phyloP scores from a whole-genome alignment of 192 early-diverging fungal species.

The Radiomyces spectabilis region DNA sequence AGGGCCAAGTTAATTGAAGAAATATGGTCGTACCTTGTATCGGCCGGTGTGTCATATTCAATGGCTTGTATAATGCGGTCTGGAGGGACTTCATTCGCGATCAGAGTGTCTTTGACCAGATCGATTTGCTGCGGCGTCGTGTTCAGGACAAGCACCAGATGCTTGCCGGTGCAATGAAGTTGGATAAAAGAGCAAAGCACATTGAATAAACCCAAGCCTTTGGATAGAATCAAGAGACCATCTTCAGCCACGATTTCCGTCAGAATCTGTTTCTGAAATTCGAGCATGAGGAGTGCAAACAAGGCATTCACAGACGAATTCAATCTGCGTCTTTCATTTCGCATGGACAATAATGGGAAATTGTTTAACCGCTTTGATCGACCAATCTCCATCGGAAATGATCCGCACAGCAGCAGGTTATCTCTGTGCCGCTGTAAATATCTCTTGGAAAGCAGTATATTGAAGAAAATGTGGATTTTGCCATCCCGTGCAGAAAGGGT shows the following conservation, averaged over 20 bases:
- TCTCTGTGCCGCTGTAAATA: too few relatives aligned
- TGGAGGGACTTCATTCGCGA: slow-evolving; percentile 32
- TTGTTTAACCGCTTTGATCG: too few relatives aligned
- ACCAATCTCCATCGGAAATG: too few relatives aligned
- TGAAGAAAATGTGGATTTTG: too few relatives aligned
- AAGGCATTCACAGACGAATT: too few relatives aligned
- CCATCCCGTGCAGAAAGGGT: too few relatives aligned
- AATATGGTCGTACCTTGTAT: slow-evolving; percentile 36
- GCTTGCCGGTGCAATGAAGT: slow-evolving; percentile 56
- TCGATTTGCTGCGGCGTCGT: slow-evolving; percentile 51
- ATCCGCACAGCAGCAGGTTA: too few relatives aligned
- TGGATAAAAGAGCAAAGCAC: slow-evolving; percentile 67
- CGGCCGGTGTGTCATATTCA: slow-evolving; percentile 49
- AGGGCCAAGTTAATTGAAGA: too few relatives aligned
- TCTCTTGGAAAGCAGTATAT: too few relatives aligned
- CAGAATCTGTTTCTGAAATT: slow-evolving; percentile 62
- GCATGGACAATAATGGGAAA: too few relatives aligned
- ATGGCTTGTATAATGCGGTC: slow-evolving; percentile 30
- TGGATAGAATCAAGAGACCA: slow-evolving; percentile 70
- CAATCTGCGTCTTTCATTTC: too few relatives aligned
- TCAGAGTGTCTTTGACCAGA: slow-evolving; percentile 39
- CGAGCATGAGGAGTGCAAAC: slow-evolving; percentile 33
- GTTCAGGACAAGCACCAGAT: slow-evolving; percentile 78
- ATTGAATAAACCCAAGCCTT: slow-evolving; percentile 67
- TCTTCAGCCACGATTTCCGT: slow-evolving; percentile 65